Evolutionary conservation across 1,284 basidiomycete genomes (phyloP).

Genomic region (Coniophora puteana): DNA sequence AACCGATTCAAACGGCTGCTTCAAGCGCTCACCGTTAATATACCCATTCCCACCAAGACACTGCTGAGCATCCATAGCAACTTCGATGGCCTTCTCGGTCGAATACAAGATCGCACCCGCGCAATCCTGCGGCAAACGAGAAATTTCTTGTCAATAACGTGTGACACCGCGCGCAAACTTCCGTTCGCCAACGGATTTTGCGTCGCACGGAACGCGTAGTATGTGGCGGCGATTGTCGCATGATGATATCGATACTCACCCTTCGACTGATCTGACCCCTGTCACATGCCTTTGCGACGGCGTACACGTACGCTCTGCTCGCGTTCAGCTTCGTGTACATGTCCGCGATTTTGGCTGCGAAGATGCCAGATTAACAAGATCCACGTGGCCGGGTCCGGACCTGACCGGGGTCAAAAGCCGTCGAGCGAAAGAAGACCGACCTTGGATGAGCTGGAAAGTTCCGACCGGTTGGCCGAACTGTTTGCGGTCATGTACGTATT

Average conservation of each 20-base stretch:
- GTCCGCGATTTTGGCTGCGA: slow-evolving; percentile 76
- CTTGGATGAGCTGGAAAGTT: slow-evolving; percentile 97
- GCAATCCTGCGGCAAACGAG: slow-evolving; percentile 62
- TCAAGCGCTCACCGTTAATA: slow-evolving; percentile 70
- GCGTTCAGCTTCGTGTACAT: slow-evolving; percentile 96
- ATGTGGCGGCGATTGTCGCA: background rate
- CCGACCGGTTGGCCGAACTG: slow-evolving; percentile 88
- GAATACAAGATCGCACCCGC: slow-evolving; percentile 91
- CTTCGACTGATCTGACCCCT: slow-evolving; percentile 75
- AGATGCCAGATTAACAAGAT: slow-evolving; percentile 1
- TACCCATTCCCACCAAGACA: slow-evolving; percentile 92
- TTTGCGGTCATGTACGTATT: slow-evolving; percentile 88
- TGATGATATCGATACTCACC: slow-evolving; percentile 41
- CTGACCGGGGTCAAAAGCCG: too few relatives aligned
- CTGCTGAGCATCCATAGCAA: slow-evolving; percentile 89
- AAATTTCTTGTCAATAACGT: background rate
- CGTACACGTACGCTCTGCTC: slow-evolving; percentile 88
- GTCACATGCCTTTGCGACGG: slow-evolving; percentile 88
- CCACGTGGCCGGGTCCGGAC: background rate
- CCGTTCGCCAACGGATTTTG: too few relatives aligned
- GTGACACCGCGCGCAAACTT: too few relatives aligned
- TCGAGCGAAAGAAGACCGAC: slow-evolving; percentile 33
- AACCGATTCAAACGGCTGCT: slow-evolving; percentile 1
- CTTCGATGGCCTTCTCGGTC: slow-evolving; percentile 86
- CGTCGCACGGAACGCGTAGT: background rate